Base-by-base conservation (phyloP, 768 basidiomycete species). In the Boletus rufocinnamomeus region DNA sequence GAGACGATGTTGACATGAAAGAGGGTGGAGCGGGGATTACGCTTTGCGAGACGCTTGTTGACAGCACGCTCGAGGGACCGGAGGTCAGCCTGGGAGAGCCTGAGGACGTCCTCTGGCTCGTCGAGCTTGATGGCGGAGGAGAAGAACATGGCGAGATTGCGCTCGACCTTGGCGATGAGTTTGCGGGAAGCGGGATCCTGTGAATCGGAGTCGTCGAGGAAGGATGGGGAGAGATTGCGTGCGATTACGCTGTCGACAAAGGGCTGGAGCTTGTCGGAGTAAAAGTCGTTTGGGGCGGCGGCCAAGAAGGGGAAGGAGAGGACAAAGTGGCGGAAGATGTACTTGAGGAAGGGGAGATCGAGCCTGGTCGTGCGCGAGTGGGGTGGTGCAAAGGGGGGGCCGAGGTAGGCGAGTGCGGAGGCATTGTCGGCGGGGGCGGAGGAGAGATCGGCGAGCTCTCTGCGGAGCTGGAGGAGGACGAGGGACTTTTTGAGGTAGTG, bases 401-500 rank as follows among this genome's bases (percentile, higher is more conserved):
- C 97, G 16, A 99, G 86, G 71, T 91, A 85, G 14, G 94, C 93
- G 56, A 98, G 81, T 0, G 93, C 80, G 23, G 87, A 89, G 6
- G 81, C 68, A 48, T 75, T 76, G 14, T 38, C 25, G 2, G n/a
- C 27, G 21, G 61, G 61, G 0, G 82, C 76, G 6, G 81, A 77
- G 11, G 84, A 83, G 63, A 94, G 79, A 23, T 77, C 76, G 59
- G 84, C 79, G 60, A 98, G 82, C 74, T 99, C 97, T n/a, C 75
- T 76, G 65, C 78, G 75, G 66, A 98, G 86, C 72, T 98, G 88
- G 52, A 98, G 86, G 64, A 89, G 85, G 45, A 98, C 82, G 56
- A 99, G 86, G 19, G 92, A 84, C 74, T 98, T 98, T 80, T 98
- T 99, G 72, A 99, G 91, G 75, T 99, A 99, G 71, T 99, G 97